These are phyloP conservation scores for Ceratocystis variospora DNA, from an alignment of 2,329 filamentous ascomycete genomes.

Conservation along the genomic window DNA sequence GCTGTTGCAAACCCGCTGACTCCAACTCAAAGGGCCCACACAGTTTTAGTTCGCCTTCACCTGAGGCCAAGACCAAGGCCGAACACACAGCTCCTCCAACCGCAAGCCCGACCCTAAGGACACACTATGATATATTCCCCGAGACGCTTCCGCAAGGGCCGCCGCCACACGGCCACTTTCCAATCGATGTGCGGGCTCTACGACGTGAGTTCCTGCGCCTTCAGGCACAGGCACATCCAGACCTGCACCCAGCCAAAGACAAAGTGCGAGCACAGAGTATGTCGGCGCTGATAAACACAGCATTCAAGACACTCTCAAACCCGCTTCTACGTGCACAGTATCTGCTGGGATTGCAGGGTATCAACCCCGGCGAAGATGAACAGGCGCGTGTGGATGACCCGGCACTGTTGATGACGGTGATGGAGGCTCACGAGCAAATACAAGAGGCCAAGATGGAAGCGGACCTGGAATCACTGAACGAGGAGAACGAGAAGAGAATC, in stretches of 20 bases:
- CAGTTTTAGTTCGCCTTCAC: background rate
- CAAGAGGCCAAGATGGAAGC: constrained; percentile 56
- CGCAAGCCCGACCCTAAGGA: constrained; percentile 26
- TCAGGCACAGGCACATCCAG: constrained; percentile 64
- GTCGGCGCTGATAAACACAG: constrained; percentile 79
- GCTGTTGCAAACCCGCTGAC: constrained; percentile 21
- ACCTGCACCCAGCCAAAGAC: constrained; percentile 41
- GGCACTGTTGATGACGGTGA: constrained; percentile 60
- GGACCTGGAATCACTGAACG: constrained; percentile 45
- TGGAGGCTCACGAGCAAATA: constrained; percentile 66
- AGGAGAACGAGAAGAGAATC: constrained; percentile 56
- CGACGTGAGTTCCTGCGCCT: constrained; percentile 76
- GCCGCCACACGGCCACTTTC: constrained; percentile 64
- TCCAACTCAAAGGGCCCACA: background rate
- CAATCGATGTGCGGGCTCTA: constrained; percentile 54
- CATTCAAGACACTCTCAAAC: constrained; percentile 69
- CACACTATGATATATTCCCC: constrained; percentile 83
- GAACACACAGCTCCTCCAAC: background rate
- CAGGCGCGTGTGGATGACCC: constrained; percentile 51
- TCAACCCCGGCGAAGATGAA: constrained; percentile 72
- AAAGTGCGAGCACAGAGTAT: constrained; percentile 55
- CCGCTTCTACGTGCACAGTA: constrained; percentile 82
- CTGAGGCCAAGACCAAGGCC: background rate
- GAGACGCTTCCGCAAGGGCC: constrained; percentile 60
- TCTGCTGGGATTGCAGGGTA: constrained; percentile 56